phyloP scores from a whole-genome alignment of 2,329 filamentous ascomycete species.

The Arthrinium puccinioides region DNA sequence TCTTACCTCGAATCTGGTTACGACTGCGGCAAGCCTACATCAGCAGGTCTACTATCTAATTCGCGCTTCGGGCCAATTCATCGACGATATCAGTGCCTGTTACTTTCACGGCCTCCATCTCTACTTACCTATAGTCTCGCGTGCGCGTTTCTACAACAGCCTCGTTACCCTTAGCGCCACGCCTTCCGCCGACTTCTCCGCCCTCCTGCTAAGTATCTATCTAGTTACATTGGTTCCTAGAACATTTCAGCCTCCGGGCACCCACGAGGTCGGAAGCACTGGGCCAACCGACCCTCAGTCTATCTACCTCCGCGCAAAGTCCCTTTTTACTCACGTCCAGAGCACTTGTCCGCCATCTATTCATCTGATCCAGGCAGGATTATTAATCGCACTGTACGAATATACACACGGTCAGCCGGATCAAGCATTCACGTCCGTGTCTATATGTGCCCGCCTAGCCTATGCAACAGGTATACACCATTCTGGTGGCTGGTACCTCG shows the following conservation, averaged over 20 bases:
- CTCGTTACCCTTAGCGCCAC: conserved; percentile 10
- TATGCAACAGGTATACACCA: conserved; percentile 13
- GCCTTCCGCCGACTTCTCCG: conserved; percentile 14
- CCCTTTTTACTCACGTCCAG: conserved; percentile 17
- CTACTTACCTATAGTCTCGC: conserved; percentile 20
- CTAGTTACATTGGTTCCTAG: conserved; percentile 6
- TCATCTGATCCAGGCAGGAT: conserved; percentile 19
- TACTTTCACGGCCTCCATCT: conserved; percentile 22
- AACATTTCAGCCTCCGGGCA: neutral
- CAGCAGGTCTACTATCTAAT: conserved; percentile 3
- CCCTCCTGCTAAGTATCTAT: conserved; percentile 13
- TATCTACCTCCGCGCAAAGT: conserved; percentile 14
- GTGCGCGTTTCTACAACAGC: conserved; percentile 15
- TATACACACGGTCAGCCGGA: conserved; percentile 14
- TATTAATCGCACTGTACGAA: conserved; percentile 21
- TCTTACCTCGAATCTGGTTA: neutral
- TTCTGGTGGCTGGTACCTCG: neutral
- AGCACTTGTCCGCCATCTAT: conserved; percentile 10
- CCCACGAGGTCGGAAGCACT: neutral
- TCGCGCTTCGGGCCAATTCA: conserved; percentile 5
- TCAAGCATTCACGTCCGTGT: conserved; percentile 16
- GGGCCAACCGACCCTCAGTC: neutral
- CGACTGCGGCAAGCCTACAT: neutral
- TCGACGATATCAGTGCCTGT: conserved; percentile 16
- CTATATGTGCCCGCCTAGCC: conserved; percentile 16